These are phyloP conservation scores for Austroboletus niveus DNA, from an alignment of 1,284 basidiomycete genomes.

Conservation along the genomic window DNA sequence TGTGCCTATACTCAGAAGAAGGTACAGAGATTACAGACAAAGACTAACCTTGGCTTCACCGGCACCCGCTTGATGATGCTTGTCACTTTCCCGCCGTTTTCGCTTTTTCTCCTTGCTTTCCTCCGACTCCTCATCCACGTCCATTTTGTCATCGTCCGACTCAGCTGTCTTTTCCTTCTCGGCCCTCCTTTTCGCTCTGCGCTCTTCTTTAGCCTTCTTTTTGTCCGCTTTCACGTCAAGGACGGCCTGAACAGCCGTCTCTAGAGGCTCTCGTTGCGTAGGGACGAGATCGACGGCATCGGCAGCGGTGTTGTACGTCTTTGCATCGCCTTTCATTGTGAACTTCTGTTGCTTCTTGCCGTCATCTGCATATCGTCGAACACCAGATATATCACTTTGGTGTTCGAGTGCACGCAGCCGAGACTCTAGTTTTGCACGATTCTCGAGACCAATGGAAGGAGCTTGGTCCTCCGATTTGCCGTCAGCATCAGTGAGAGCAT, in stretches of 20 bases:
- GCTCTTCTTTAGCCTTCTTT: constrained; percentile 76
- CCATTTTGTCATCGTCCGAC: constrained; percentile 42
- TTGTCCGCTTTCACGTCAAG: constrained; percentile 79
- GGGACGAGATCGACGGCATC: constrained; percentile 79
- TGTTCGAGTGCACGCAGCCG: constrained; percentile 88
- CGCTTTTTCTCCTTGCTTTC: constrained; percentile 62
- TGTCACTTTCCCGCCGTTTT: constrained; percentile 65
- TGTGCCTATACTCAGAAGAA: constrained; percentile 13
- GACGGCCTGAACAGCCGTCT: constrained; percentile 62
- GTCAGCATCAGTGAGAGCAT: constrained; percentile 91
- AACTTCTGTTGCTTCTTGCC: constrained; percentile 75
- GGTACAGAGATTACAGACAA: constrained; percentile 1
- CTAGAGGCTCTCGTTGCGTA: constrained; percentile 77
- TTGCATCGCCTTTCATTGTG: constrained; percentile 72
- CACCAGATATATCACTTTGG: constrained; percentile 67
- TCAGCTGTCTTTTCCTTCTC: constrained; percentile 55
- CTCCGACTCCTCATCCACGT: constrained; percentile 45
- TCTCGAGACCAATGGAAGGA: constrained; percentile 87
- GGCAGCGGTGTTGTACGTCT: constrained; percentile 80
- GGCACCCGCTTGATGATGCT: constrained; percentile 31
- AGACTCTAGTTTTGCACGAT: constrained; percentile 93
- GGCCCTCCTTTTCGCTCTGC: constrained; percentile 61
- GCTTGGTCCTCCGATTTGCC: constrained; percentile 83
- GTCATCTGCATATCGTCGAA: constrained; percentile 60
- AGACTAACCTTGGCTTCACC: constrained; percentile 42